Base-by-base conservation (phyloP, 192 early-diverging fungal species). In the Podila epicladia region DNA sequence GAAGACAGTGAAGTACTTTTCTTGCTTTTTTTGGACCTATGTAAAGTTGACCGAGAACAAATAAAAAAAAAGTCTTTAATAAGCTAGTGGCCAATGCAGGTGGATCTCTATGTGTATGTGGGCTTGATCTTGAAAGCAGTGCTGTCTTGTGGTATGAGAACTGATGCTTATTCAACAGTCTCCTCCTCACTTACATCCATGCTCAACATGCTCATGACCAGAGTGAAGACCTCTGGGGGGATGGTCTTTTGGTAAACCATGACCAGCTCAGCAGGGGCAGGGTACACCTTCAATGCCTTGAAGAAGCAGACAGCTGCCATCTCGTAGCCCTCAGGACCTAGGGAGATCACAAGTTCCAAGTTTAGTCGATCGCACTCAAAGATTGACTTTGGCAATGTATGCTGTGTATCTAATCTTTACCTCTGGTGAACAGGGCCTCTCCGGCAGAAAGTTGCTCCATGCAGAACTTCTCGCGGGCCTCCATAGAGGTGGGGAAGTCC, bases 221-320 rank as follows among this genome's bases (percentile, higher is more conserved):
- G 75, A 63, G 92, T 91, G 71, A 98, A 94, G 19, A 99, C 94
- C 41, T 89, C 84, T 51, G 93, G 90, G 8, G 97, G 97, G 58
- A 97, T 85, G 19, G 95, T 94, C 85, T 96, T 96, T 82, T 97
- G 95, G 78, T 98, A 96, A 60, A 97, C 93, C 92, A 95, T 95
- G 33, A 99, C 89, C 48, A 99, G 84, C 82, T 98, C 95, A 60
- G 95, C 87, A n/a, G 98, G 98, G 68, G 96, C 93, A 61, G 95
- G 94, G 85, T 98, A 98, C 24, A 98, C 95, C 85, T 95, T 95
- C 59, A 98, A 85, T 2, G 97, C 98, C 68, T 89, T 89, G 89
- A 92, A 98, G 86, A 98, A 96, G 62, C 90, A 89, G 49, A 91
- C 87, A 4, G 97, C 97, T 20, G 97, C 95, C 35, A 88, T 89